A percentile compares a stretch with the other conserved stretches of the same genome.
phyloP scores from a whole-genome alignment of 805 yeast species.

The Candida tammaniensis region DNA sequence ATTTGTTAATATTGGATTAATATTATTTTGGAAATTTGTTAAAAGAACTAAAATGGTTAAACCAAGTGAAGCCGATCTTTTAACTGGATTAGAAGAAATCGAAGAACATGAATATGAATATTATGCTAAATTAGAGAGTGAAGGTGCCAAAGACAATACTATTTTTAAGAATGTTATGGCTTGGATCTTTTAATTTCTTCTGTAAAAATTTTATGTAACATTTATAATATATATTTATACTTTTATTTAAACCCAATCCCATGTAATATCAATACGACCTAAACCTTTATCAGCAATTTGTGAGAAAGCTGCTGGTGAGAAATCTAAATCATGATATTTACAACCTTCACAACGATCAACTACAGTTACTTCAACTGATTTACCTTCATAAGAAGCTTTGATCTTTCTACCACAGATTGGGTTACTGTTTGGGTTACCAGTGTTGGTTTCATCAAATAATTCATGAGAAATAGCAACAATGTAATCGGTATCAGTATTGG shows the following conservation, averaged over 20 bases:
- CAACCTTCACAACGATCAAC: conserved; percentile 61
- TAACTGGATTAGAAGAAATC: conserved; percentile 43
- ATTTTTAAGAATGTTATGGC: conserved; percentile 10
- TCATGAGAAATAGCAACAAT: conserved; percentile 51
- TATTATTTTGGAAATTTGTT: conserved; percentile 32
- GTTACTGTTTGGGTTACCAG: conserved; percentile 41
- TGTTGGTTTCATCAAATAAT: conserved; percentile 34
- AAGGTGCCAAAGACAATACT: conserved; percentile 6
- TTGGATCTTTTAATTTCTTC: conserved; percentile 19
- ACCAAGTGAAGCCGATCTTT: conserved; percentile 46
- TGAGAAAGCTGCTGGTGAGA: conserved; percentile 59
- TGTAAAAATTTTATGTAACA: neutral
- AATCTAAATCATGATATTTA: conserved; percentile 47
- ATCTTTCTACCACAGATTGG: conserved; percentile 55
- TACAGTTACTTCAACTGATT: conserved; percentile 54
- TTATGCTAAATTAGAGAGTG: conserved; percentile 33
- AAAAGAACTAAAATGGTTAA: conserved; percentile 36
- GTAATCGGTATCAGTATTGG: conserved; percentile 43
- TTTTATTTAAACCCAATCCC: conserved; percentile 30
- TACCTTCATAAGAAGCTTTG: conserved; percentile 44
- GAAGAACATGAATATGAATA: conserved; percentile 48
- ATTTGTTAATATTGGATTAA: conserved; percentile 41
- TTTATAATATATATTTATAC: neutral
- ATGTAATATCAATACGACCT: conserved; percentile 54
- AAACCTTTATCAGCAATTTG: conserved; percentile 47